A percentile compares a stretch with the other conserved stretches of the same genome.
Conservation (phyloP, 2,329 filamentous ascomycete genomes). For the Xylaria sp. region DNA sequence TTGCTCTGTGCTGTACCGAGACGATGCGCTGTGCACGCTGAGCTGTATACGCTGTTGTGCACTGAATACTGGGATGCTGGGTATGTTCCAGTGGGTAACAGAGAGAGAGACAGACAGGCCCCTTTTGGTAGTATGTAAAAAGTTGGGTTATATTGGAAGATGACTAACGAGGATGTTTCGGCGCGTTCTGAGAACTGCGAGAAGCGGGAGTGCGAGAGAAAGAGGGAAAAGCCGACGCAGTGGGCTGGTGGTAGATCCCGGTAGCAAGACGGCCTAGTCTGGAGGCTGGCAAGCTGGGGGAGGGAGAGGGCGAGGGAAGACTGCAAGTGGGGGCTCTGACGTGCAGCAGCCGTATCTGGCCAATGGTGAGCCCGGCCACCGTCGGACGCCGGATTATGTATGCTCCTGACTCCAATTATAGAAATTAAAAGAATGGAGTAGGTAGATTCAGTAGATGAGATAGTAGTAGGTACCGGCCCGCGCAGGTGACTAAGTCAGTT, state of each 20-base stretch:
- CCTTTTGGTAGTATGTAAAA: no score
- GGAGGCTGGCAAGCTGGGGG: not conserved
- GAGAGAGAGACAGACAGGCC: not conserved
- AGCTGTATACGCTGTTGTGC: not conserved
- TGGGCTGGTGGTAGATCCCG: constrained; percentile 33
- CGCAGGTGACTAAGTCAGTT: constrained; percentile 2
- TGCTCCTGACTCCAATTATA: constrained; percentile 31
- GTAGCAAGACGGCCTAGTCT: constrained; percentile 5
- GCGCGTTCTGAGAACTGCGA: not conserved
- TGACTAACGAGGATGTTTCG: constrained; percentile 12
- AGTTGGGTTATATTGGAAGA: not conserved
- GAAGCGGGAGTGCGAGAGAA: constrained; percentile 23
- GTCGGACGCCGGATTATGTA: constrained; percentile 26
- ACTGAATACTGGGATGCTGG: not conserved
- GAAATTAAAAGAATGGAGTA: not conserved
- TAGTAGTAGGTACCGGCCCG: not conserved
- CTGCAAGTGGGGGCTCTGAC: constrained; percentile 31
- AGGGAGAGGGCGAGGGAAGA: not conserved
- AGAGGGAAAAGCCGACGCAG: constrained; percentile 28
- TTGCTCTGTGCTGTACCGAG: constrained; percentile 1
- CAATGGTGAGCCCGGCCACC: not conserved
- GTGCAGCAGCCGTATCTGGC: constrained; percentile 14
- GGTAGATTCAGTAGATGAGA: not conserved
- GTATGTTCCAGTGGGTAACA: not conserved
- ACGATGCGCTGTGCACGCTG: constrained; percentile 1